Base-by-base conservation (phyloP, 164 flowering plant genomes). In the Umbellularia californica region DNA sequence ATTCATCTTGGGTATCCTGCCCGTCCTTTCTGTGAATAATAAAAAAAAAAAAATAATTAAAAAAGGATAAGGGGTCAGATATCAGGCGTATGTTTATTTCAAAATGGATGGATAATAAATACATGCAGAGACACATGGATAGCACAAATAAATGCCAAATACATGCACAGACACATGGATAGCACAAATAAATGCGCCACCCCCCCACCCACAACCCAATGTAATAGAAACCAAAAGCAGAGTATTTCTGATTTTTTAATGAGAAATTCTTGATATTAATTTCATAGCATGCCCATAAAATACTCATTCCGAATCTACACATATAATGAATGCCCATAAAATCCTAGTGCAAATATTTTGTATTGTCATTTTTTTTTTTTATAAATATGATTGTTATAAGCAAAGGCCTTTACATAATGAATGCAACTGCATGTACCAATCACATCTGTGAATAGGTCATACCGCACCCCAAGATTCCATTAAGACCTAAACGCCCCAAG, bases 1-100 rank as follows among this genome's bases (percentile, higher is more conserved):
- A 73, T 71, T 95, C 99, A 10, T 93, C 97, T 65, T 89, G 89
- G 60, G 99, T 95, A 78, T 93, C 96, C 74, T 95, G 99, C 50
- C 99, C 99, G 25, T 95, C 99, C 82, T 78, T 92, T 75, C 99
- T 95, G 86, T 14, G 78, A 71, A 27, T 3, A 28, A 70, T 2
- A 14, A 50, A 14, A 58, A 24, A 17, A 23, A 19, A 35, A 17
- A 68, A 72, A 35, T 47, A 20, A 47, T 35, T 47, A 14, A 41
- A 12, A 12, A 25, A n/a, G 63, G 1, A 62, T 64, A 63, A 33
- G 50, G 50, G 51, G 52, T 66, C 51, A n/a, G 30, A 51, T 15
- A 69, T 47, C 23, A 28, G 50, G 50, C 17, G 11, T 41, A 41
- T 41, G 47, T 41, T 41, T 41, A 41, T 41, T 41, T 41, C 47